Conservation (phyloP, 306 rosid species). For the Albizia julibrissin region DNA sequence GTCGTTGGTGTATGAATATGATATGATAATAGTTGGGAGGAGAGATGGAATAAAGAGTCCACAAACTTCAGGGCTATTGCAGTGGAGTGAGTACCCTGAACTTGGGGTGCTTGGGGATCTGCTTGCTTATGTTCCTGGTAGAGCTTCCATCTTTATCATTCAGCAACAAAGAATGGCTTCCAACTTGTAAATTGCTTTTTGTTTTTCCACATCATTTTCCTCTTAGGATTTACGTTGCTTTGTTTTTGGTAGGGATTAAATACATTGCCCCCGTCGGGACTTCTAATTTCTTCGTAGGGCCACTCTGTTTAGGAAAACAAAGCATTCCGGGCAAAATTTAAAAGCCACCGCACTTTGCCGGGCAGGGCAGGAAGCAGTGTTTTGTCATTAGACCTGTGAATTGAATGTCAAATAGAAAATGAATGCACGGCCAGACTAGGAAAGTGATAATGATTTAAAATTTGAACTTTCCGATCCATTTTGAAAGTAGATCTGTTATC, state of each 20-base stretch:
- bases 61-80: slow-evolving; percentile 54
- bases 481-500: no score
- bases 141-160: slow-evolving; percentile 55
- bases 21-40: slow-evolving; percentile 65
- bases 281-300: no score
- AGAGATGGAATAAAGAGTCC: slow-evolving; percentile 38
- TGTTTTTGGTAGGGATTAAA: no score
- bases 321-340: not conserved
- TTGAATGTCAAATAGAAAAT: no score
- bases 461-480: no score
- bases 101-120: slow-evolving; percentile 69
- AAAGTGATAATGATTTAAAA: no score
- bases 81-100: slow-evolving; percentile 77
- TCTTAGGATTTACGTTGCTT: no score
- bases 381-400: no score
- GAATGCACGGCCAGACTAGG: no score
- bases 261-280: no score
- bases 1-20: slow-evolving; percentile 38
- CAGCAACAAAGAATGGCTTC: slow-evolving; percentile 55
- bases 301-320: no score
- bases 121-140: slow-evolving; percentile 49
- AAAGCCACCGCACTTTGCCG: not conserved
- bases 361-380: not conserved
- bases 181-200: not conserved
- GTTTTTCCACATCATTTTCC: no score